Percentiles rank a stretch among this genome's conserved stretches.
Evolutionary conservation across 257 asterid species (phyloP).

Genomic region (Pogostemon cablin): DNA sequence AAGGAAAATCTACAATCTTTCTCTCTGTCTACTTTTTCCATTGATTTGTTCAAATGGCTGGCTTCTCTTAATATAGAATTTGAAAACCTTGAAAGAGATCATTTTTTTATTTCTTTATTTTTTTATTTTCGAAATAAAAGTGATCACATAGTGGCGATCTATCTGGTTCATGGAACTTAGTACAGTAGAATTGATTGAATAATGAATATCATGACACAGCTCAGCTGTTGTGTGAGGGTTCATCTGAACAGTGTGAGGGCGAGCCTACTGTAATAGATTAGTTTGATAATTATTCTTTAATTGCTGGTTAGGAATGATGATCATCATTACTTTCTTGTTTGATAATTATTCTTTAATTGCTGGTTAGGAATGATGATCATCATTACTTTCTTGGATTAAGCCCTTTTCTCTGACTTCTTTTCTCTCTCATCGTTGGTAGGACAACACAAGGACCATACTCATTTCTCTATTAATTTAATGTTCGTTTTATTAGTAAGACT

Average conservation of each 20-base stretch:
- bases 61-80: constrained; percentile 14
- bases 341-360: constrained; percentile 24
- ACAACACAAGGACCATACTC: constrained; percentile 38
- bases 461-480: no score
- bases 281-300: constrained; percentile 7
- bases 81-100: constrained; percentile 14
- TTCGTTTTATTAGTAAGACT: no score
- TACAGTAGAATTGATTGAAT: constrained; percentile 14
- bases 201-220: constrained; percentile 29
- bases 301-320: constrained; percentile 46
- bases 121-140: not conserved
- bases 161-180: constrained; percentile 27
- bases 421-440: constrained; percentile 34
- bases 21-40: constrained; percentile 37
- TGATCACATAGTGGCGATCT: constrained; percentile 8
- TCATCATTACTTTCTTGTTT: constrained; percentile 47
- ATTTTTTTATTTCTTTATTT: not conserved
- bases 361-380: constrained; percentile 46
- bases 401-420: constrained; percentile 31
- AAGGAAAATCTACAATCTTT: constrained; percentile 38
- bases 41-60: constrained; percentile 36
- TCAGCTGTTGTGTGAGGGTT: constrained; percentile 36
- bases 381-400: constrained; percentile 46
- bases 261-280: constrained; percentile 21
- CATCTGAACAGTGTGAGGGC: constrained; percentile 35